Base-by-base conservation (phyloP, 2,329 filamentous ascomycete genomes). In the Aspergillus oerlinghausenensis region DNA sequence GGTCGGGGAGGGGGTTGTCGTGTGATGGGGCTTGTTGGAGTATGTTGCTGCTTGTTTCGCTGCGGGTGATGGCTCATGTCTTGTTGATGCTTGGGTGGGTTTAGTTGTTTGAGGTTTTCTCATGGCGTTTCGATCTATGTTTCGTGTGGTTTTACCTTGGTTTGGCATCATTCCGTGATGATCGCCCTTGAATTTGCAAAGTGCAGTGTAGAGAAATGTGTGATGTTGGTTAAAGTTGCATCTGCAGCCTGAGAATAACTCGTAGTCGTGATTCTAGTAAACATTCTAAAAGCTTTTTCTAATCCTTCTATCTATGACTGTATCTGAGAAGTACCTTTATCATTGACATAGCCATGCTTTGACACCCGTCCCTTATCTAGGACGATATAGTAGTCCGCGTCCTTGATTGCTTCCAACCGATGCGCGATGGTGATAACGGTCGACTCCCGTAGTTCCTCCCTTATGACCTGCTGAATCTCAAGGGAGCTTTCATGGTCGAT, bases 341-440 rank as follows among this genome's bases (percentile, higher is more conserved):
- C 67, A 23, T 57, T 56, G n/a, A 70, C 65, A 56, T 57, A 64
- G 0, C 71, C 71, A 45, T 70, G 62, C 35, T 68, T 57, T 8
- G 58, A 57, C 5, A 84, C 69, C 58, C 70, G 76, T 0, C 82
- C 82, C 58, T 80, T 78, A 1, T 80, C 80, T 50, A 85, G 63
- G 35, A 82, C 79, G 48, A 84, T 71, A 56, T 79, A 82, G 56
- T 78, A 82, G 55, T 84, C 80, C 2, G 83, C 84, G 61, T 81
- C 79, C 63, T 77, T 79, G 3, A 88, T 84, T 48, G 85, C 85
- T 65, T 86, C 82, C 5, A 86, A 70, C 1, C 85, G 77, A 77
- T 88, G 85, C 21, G 85, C 85, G 70, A 88, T 85, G 0, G 82
- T 85, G 55, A 88, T 80, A 14, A 88, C 84, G 0, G 85, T 88